Base-by-base conservation (phyloP, 768 basidiomycete genomes). In the Rhizopogon rudus region DNA sequence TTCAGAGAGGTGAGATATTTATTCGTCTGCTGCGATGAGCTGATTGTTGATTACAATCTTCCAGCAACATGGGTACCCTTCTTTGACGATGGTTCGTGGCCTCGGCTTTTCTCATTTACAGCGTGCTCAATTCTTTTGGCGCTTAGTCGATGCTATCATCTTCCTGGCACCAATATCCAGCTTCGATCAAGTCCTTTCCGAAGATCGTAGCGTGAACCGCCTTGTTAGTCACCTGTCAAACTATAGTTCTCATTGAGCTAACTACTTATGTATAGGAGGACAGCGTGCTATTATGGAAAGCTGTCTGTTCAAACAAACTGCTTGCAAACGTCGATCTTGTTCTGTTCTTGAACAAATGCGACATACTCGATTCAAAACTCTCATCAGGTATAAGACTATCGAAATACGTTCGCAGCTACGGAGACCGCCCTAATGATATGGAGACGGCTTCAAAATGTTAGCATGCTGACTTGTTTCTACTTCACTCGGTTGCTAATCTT, bases 301-400 rank as follows among this genome's bases (percentile, higher is more conserved):
- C 79, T 14, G 80, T 92, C 17, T 86, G 85, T 59, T 78, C 81
- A 29, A 90, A 90, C 71, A 81, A 78, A 61, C 79, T 91, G 25
- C 76, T 92, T 5, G 81, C 81, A 43, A 74, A 79, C 44, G 87
- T 90, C 31, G 86, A 88, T 60, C 74, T 91, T 35, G 85, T 91
- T 57, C 75, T 91, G 44, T 92, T 91, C 74, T 74, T 92, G 51
- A 92, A 91, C 72, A 92, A 92, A 66, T 85, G 85, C 56, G 88
- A 91, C 62, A 86, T 91, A 56, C 71, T 91, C 52, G 80, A 80
- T 57, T 61, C 75, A 44, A 91, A 91, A 63, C 79, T 91, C 10
- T 70, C 73, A 17, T 76, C 85, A 1, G 88, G 88, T 31, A 77
- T 87, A 54, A 76, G 77, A 56, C 71, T 91, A 31, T 70, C 76